Base-by-base conservation (phyloP, 2,329 filamentous ascomycete species). In the Aspergillus cejpii region DNA sequence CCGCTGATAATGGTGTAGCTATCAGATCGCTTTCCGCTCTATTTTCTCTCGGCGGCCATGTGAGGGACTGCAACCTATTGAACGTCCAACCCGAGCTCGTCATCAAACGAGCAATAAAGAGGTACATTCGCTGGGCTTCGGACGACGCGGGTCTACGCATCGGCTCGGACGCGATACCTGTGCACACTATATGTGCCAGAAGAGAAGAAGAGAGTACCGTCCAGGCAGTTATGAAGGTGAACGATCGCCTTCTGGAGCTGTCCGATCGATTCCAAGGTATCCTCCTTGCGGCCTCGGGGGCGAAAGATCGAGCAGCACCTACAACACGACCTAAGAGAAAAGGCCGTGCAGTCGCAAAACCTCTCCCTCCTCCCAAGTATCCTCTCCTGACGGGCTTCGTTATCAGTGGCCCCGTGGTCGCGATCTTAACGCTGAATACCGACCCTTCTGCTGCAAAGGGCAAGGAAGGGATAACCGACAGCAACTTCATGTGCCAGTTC, bases 351-450 rank as follows among this genome's bases (percentile, higher is more conserved):
- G 52, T n/a, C 50, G 49, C 39, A 45, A 48, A 14, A 47, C 50
- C 14, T 5, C 17, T 8, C 17, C 20, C 5, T 29, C 47, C 42
- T 3, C 63, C 69, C 19, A n/a, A n/a, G n/a, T n/a, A n/a, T n/a
- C 77, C 78, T 0, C 74, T 76, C 1, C 61, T 81, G 2, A 75
- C 76, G 38, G 78, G 74, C 1, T 66, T 80, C 36, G 62, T 80
- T n/a, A 66, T 77, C 5, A 74, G 70, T 15, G 72, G 75, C 21
- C 73, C 74, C 0, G 65, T 78, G 10, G 64, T 80, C 51, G 72
- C 70, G 3, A 65, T 81, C 14, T 67, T 79, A 40, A 76, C 74
- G 5, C 73, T 73, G 28, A 66, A 76, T 41, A 64, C 69, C 1
- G 61, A 70, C 15, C 31, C 31, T 34, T 14, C 65, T 70, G 2